Conservation (phyloP, 2,329 filamentous ascomycete species). For the Pestalotiopsis fici region DNA sequence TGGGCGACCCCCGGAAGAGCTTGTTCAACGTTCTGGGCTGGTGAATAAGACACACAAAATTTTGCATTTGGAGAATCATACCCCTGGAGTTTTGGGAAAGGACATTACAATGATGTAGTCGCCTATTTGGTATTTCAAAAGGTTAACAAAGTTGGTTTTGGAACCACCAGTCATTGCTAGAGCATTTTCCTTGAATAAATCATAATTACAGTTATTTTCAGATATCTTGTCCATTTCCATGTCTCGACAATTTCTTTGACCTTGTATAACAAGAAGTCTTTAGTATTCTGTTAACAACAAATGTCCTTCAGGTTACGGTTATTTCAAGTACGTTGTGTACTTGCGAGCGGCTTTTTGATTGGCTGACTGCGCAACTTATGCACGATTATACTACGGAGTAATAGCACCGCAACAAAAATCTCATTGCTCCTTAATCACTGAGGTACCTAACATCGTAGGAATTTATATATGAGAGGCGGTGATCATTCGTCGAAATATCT, state of each 20-base stretch:
- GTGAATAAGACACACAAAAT: conserved; percentile 10
- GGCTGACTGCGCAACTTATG: too few relatives aligned
- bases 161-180: background rate
- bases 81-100: background rate
- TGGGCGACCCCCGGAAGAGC: conserved; percentile 30
- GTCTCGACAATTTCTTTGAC: background rate
- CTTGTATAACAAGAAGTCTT: too few relatives aligned
- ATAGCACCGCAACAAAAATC: too few relatives aligned
- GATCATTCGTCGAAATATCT: too few relatives aligned
- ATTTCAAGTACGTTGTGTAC: too few relatives aligned
- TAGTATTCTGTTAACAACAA: too few relatives aligned
- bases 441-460: too few relatives aligned
- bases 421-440: too few relatives aligned
- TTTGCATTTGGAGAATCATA: background rate
- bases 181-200: background rate
- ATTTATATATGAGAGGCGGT: too few relatives aligned
- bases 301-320: too few relatives aligned
- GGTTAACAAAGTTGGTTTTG: background rate
- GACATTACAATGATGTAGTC: background rate
- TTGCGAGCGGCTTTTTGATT: too few relatives aligned
- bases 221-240: background rate
- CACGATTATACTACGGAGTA: too few relatives aligned
- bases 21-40: conserved; percentile 30
- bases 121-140: background rate
- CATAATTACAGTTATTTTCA: background rate